Conservation (phyloP, 345 rosid genomes). For the Gossypium sturtianum region DNA sequence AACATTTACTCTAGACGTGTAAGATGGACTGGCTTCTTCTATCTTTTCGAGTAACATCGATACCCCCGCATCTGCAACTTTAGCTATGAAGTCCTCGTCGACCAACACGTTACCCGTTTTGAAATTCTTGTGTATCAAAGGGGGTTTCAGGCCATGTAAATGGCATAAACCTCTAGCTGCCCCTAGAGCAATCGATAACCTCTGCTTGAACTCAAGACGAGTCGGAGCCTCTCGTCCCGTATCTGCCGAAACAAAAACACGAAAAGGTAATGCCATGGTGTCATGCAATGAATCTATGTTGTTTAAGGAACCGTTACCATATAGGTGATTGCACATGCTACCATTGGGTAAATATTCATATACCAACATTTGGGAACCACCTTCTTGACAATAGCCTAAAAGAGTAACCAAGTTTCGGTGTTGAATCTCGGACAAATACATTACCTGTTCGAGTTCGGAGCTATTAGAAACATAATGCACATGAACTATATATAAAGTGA, state of each 20-base stretch:
- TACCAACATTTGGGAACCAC: constrained; percentile 47
- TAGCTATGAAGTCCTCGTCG: constrained; percentile 55
- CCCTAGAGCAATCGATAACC: constrained; percentile 54
- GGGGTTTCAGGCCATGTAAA: constrained; percentile 51
- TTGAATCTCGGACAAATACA: constrained; percentile 42
- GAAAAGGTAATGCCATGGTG: neutral
- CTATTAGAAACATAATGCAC: neutral
- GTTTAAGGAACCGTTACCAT: constrained; percentile 29
- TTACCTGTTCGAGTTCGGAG: constrained; percentile 32
- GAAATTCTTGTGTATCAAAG: constrained; percentile 63
- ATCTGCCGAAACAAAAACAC: constrained; percentile 24
- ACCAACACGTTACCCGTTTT: constrained; percentile 64
- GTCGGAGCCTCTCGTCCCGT: constrained; percentile 29
- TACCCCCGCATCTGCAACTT: constrained; percentile 55
- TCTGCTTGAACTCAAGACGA: constrained; percentile 57
- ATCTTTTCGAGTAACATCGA: constrained; percentile 32
- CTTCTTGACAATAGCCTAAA: constrained; percentile 52
- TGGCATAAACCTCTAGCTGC: constrained; percentile 66
- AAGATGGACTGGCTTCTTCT: constrained; percentile 50
- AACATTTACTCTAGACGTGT: constrained; percentile 22
- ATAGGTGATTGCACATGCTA: constrained; percentile 49
- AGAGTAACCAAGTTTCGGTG: constrained; percentile 59
- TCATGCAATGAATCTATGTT: constrained; percentile 1
- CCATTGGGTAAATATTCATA: constrained; percentile 61
- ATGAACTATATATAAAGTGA: neutral